Base-by-base conservation (phyloP, 768 basidiomycete genomes). In the Hygrophoropsis aurantiaca region DNA sequence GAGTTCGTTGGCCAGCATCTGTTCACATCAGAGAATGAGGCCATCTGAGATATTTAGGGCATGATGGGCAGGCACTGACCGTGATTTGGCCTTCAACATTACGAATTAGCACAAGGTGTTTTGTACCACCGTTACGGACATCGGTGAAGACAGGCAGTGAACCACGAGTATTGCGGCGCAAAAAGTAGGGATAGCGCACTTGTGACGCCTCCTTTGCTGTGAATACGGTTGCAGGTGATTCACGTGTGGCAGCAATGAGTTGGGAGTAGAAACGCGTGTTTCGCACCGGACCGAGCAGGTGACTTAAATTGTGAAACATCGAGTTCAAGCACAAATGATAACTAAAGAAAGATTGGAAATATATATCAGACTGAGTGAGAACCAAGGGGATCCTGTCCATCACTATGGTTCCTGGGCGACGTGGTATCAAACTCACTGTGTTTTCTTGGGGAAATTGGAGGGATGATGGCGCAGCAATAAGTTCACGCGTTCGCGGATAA, bases 81-180 rank as follows among this genome's bases (percentile, higher is more conserved):
- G 73, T 65, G 49, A 69, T 58, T 51, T 79, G 74, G 16, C 88
- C 89, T 48, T 88, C 74, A 8, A 91, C 71, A 64, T 89, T 85
- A 43, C 82, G 78, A 47, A 91, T 73, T 37, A 77, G 72, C 36
- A 85, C 65, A 27, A 78, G 68, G 50, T 80, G 69, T 46, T 80
- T 78, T 4, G 81, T 77, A 49, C 84, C 78, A 24, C 67, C 79
- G 61, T 85, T 87, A 52, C 84, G 81, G 37, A 87, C 60, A 61
- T 90, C 85, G 23, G 84, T 78, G 63, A 89, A 89, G 20, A 91
- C 85, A 36, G 88, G 87, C 24, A 90, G 73, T 40, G 78, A 77
- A 25, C 85, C 84, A 41, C 74, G 74, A 39, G 77, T 63, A 64
- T 87, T 90, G 51, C 88, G 79, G 18, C 79, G 76, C 37, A 91